Percentiles rank a stretch among this genome's conserved stretches.
Conservation (phyloP, 2,329 filamentous ascomycete genomes). For the Penicillium digitatum region DNA sequence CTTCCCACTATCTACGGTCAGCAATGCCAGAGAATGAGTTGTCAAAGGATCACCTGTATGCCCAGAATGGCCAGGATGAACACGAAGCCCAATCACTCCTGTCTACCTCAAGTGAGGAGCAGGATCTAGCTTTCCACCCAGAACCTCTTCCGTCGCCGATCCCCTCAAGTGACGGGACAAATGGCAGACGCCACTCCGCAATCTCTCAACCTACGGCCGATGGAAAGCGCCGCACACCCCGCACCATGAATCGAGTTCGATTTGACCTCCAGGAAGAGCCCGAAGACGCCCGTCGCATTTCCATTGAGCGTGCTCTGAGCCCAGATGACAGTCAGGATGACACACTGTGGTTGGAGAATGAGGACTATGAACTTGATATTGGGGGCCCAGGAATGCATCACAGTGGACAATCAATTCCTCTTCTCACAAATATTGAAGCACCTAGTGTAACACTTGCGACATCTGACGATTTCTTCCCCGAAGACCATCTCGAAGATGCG, state of each 20-base stretch:
- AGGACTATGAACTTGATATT: conserved; percentile 55
- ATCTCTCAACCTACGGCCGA: conserved; percentile 39
- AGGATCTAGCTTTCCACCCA: conserved; percentile 27
- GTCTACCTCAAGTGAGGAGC: conserved; percentile 28
- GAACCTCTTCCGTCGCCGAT: conserved; percentile 20
- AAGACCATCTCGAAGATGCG: conserved; percentile 57
- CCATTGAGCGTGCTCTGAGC: conserved; percentile 32
- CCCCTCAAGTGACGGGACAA: conserved; percentile 16
- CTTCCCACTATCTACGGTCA: conserved; percentile 22
- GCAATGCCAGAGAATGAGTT: conserved; percentile 43
- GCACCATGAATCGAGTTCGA: conserved; percentile 69
- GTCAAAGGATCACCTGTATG: conserved; percentile 32
- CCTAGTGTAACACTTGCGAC: conserved; percentile 71
- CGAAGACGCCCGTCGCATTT: conserved; percentile 25
- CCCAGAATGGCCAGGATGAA: conserved; percentile 27
- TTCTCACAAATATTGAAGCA: conserved; percentile 78
- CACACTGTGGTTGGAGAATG: conserved; percentile 52
- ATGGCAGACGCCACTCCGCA: conserved; percentile 39
- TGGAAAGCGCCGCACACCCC: conserved; percentile 47
- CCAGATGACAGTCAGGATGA: conserved; percentile 32
- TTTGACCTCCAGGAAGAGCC: conserved; percentile 56
- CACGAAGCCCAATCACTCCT: conserved; percentile 36
- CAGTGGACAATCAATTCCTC: conserved; percentile 56
- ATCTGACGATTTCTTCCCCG: conserved; percentile 53
- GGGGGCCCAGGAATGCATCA: conserved; percentile 36